phyloP scores from a whole-genome alignment of 768 basidiomycete species.

The Arthromyces matolae region DNA sequence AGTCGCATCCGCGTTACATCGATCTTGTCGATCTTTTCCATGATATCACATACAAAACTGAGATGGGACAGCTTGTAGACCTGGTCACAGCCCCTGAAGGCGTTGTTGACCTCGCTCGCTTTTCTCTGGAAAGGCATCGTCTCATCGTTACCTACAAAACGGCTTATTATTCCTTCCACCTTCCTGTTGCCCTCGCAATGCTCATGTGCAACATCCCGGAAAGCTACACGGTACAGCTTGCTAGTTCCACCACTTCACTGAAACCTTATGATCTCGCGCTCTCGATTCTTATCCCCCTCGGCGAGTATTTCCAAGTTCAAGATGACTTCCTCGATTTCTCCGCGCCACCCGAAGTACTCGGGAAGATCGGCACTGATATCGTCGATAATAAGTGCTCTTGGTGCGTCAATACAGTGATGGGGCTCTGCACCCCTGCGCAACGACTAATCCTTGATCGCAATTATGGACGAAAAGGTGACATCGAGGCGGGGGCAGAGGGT shows the following conservation, averaged over 20 bases:
- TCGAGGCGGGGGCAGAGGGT: slow-evolving; percentile 20
- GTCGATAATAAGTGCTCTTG: slow-evolving; percentile 98
- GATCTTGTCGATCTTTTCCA: slow-evolving; percentile 91
- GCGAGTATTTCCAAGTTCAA: slow-evolving; percentile 98
- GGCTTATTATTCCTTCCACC: slow-evolving; percentile 97
- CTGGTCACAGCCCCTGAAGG: slow-evolving; percentile 94
- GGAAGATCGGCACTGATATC: slow-evolving; percentile 98
- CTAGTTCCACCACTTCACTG: slow-evolving; percentile 22
- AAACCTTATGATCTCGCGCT: slow-evolving; percentile 71
- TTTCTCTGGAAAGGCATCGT: slow-evolving; percentile 83
- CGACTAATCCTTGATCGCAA: slow-evolving; percentile 54
- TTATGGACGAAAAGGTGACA: slow-evolving; percentile 41
- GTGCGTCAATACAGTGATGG: slow-evolving; percentile 87
- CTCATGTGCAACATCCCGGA: slow-evolving; percentile 65
- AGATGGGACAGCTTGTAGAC: slow-evolving; percentile 95
- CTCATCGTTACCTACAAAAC: slow-evolving; percentile 98
- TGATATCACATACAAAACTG: slow-evolving; percentile 87
- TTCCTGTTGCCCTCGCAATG: slow-evolving; percentile 95
- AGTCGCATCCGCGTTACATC: slow-evolving; percentile 74
- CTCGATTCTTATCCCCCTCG: slow-evolving; percentile 84
- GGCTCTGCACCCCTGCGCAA: slow-evolving; percentile 50
- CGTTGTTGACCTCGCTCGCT: slow-evolving; percentile 78
- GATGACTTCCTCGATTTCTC: slow-evolving; percentile 96
- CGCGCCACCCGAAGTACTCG: slow-evolving; percentile 85
- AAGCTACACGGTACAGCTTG: slow-evolving; percentile 32